phyloP scores from a whole-genome alignment of 352 stramenopile species.

The Peronosclerospora sorghi region DNA sequence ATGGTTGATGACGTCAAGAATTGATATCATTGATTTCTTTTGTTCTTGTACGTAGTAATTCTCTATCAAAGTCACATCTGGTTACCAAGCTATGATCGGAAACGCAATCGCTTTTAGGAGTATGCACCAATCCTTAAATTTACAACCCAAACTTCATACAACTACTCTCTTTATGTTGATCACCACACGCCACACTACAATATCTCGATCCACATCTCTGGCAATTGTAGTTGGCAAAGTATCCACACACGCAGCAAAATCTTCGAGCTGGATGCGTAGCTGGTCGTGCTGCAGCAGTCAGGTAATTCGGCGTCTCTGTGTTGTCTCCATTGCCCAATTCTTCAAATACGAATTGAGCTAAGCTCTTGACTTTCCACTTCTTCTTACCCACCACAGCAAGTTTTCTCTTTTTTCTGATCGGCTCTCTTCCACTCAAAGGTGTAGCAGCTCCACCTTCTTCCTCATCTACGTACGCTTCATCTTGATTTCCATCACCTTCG shows the following conservation, averaged over 20 bases:
- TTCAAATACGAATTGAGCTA: conserved; percentile 82
- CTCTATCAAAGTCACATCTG: too few species aligned
- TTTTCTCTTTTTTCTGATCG: conserved; percentile 31
- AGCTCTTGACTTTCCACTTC: conserved; percentile 81
- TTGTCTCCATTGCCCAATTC: conserved; percentile 31
- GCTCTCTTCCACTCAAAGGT: conserved; percentile 5
- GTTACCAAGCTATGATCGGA: too few species aligned
- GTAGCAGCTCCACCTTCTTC: conserved; percentile 15
- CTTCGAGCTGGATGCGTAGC: conserved; percentile 49
- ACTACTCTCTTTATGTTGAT: conserved; percentile 84
- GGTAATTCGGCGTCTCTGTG: conserved; percentile 41
- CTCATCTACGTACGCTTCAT: conserved; percentile 64
- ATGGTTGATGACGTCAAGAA: too few species aligned
- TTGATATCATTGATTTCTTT: neutral
- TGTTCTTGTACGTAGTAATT: too few species aligned
- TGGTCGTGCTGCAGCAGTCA: conserved; percentile 52
- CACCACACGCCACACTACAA: conserved; percentile 72
- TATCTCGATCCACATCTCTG: conserved; percentile 42
- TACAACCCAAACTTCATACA: conserved; percentile 84
- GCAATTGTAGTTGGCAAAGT: conserved; percentile 73
- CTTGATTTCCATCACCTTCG: conserved; percentile 33
- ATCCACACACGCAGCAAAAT: conserved; percentile 83
- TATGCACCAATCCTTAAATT: neutral
- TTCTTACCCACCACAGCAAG: conserved; percentile 11
- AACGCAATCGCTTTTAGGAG: neutral